A percentile compares a stretch with the other conserved stretches of the same genome.
phyloP scores from a whole-genome alignment of 805 yeast genomes.

The Blastobotrys terrestris region DNA sequence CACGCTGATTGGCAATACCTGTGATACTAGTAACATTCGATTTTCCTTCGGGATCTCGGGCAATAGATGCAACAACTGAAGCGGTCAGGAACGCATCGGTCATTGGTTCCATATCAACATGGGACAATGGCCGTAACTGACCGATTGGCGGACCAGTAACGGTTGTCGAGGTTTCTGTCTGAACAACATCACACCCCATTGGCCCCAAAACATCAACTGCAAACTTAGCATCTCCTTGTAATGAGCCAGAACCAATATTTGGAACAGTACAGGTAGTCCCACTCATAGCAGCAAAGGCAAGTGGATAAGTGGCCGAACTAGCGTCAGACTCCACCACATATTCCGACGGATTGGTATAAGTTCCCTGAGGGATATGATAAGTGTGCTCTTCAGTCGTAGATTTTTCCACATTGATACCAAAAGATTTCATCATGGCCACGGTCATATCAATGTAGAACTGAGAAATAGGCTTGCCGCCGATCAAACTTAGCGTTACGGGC shows the following conservation, averaged over 20 bases:
- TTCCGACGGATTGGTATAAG: constrained; percentile 71
- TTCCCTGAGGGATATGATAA: constrained; percentile 83
- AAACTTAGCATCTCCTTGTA: constrained; percentile 96
- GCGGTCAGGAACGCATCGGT: constrained; percentile 98
- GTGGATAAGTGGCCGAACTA: constrained; percentile 94
- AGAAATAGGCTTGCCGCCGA: constrained; percentile 96
- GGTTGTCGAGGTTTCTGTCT: constrained; percentile 80
- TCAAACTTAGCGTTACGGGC: constrained; percentile 81
- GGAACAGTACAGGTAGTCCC: constrained; percentile 92
- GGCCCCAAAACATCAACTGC: constrained; percentile 88
- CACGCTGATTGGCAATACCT: constrained; percentile 97
- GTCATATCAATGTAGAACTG: constrained; percentile 97
- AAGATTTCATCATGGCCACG: constrained; percentile 84
- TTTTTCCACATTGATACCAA: constrained; percentile 72
- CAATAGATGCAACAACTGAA: constrained; percentile 93
- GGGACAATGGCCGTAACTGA: constrained; percentile 56
- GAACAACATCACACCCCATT: constrained; percentile 90
- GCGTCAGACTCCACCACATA: constrained; percentile 96
- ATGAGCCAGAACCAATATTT: constrained; percentile 82
- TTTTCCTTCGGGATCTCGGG: constrained; percentile 41
- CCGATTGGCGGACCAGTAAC: constrained; percentile 84
- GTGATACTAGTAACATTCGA: constrained; percentile 63
- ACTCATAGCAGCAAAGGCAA: constrained; percentile 95
- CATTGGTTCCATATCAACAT: constrained; percentile 98
- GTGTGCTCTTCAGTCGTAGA: constrained; percentile 72